Evolutionary conservation across 805 yeast species (phyloP).

Genomic region (Sugiyamaella chiloensis): DNA sequence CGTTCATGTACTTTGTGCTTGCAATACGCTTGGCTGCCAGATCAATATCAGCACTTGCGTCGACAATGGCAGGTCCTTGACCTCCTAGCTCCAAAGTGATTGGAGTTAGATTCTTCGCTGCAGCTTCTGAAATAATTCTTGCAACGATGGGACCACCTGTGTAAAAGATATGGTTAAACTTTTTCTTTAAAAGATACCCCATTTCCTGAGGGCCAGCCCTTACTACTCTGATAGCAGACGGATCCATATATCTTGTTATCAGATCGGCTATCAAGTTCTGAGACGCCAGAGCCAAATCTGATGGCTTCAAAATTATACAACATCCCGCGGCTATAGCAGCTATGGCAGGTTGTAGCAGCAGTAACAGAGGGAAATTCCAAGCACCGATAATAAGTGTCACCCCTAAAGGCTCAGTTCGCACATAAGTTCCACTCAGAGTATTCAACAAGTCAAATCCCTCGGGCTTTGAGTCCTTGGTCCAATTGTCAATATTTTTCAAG

Average conservation of each 20-base stretch:
- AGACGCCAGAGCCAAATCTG: no score
- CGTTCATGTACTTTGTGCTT: constrained; percentile 75
- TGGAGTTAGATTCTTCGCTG: constrained; percentile 81
- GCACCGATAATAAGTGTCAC: no score
- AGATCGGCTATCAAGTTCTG: no score
- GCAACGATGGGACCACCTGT: constrained; percentile 83
- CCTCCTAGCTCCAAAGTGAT: constrained; percentile 84
- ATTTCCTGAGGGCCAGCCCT: constrained; percentile 6
- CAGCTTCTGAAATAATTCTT: constrained; percentile 67
- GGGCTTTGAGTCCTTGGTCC: no score
- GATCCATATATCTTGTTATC: constrained; percentile 4
- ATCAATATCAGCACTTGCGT: constrained; percentile 42
- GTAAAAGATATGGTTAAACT: constrained; percentile 77
- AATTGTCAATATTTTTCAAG: no score
- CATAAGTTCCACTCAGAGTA: no score
- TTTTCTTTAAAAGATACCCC: constrained; percentile 37
- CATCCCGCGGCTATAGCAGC: no score
- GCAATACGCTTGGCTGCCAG: constrained; percentile 60
- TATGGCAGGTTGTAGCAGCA: no score
- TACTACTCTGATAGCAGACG: not conserved
- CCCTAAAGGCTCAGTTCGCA: no score
- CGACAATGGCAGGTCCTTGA: constrained; percentile 77
- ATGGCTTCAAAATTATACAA: no score
- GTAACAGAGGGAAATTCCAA: no score
- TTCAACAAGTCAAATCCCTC: no score